A percentile compares a stretch with the other conserved stretches of the same genome.
Conservation (phyloP, 441 rosid genomes). For the Euphorbia corollata region DNA sequence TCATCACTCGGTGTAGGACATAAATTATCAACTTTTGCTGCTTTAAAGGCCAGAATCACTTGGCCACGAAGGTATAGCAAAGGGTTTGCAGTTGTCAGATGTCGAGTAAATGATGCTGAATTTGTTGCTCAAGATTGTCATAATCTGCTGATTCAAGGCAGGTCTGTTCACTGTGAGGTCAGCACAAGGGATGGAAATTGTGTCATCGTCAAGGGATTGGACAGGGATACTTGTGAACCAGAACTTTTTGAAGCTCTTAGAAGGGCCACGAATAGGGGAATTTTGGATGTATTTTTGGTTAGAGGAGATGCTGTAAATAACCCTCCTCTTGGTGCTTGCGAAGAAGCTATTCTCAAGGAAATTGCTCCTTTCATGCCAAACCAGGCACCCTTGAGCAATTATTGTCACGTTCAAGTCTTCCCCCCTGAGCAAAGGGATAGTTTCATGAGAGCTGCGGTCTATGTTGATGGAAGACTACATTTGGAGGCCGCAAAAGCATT, state of each 20-base stretch:
- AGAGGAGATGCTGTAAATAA: slow-evolving; percentile 21
- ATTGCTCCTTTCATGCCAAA: slow-evolving; percentile 25
- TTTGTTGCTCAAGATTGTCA: slow-evolving; percentile 19
- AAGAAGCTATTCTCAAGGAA: slow-evolving; percentile 22
- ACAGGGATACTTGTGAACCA: slow-evolving; percentile 22
- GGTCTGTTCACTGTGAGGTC: slow-evolving; percentile 14
- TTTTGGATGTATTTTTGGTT: slow-evolving; percentile 22
- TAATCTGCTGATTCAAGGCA: slow-evolving; percentile 16
- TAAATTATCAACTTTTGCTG: slow-evolving; percentile 20
- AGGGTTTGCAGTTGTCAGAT: slow-evolving; percentile 23
- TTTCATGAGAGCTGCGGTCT: slow-evolving; percentile 23
- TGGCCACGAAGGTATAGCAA: slow-evolving; percentile 29
- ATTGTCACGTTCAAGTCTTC: slow-evolving; percentile 21
- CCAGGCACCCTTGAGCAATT: slow-evolving; percentile 20
- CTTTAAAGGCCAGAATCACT: slow-evolving; percentile 20
- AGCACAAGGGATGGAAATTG: slow-evolving; percentile 13
- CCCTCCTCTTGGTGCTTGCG: slow-evolving; percentile 19
- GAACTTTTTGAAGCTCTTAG: slow-evolving; percentile 21
- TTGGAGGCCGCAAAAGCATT: slow-evolving; percentile 28
- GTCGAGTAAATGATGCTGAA: slow-evolving; percentile 19
- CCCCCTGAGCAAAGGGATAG: slow-evolving; percentile 19
- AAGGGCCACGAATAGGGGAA: slow-evolving; percentile 19
- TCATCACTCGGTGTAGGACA: slow-evolving; percentile 10
- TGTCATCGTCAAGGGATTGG: slow-evolving; percentile 19
- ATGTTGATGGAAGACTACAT: slow-evolving; percentile 23